These are phyloP conservation scores for Aspergillus mulundensis DNA, from an alignment of 495 filamentous ascomycete genomes.

Conservation along the genomic window DNA sequence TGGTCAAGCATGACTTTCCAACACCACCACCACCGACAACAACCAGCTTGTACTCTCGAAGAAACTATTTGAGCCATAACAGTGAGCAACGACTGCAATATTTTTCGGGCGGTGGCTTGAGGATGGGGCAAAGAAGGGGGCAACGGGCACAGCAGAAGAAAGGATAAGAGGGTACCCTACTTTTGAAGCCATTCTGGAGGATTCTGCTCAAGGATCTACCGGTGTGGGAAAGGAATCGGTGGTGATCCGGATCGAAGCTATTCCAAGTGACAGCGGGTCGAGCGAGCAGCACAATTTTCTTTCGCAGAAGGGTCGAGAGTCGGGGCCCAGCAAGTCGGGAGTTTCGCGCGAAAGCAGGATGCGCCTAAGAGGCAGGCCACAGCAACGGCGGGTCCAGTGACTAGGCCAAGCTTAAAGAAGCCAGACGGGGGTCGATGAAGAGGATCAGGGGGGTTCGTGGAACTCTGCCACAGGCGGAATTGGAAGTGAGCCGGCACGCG, in stretches of 20 bases:
- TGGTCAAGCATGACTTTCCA: constrained; percentile 98
- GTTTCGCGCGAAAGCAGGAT: constrained; percentile 24
- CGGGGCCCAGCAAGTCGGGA: constrained; percentile 28
- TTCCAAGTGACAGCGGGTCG: constrained; percentile 26
- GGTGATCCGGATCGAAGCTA: constrained; percentile 24
- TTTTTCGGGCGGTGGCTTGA: not conserved
- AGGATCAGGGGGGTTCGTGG: constrained; percentile 25
- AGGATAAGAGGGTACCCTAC: constrained; percentile 17
- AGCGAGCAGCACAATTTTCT: constrained; percentile 29
- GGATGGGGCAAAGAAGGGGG: constrained; percentile 3
- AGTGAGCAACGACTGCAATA: constrained; percentile 10
- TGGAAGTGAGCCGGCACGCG: constrained; percentile 4
- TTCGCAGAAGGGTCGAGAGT: constrained; percentile 25
- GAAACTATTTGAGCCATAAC: constrained; percentile 56
- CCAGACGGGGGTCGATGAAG: constrained; percentile 16
- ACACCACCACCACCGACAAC: constrained; percentile 98
- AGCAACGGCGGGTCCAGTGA: constrained; percentile 30
- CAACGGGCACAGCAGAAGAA: constrained; percentile 9
- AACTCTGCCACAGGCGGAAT: constrained; percentile 21
- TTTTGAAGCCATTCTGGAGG: constrained; percentile 29
- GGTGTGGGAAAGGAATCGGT: constrained; percentile 2
- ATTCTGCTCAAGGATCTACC: constrained; percentile 13
- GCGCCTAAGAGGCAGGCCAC: constrained; percentile 28
- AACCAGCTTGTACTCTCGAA: constrained; percentile 98
- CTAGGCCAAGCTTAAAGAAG: constrained; percentile 28